Evolutionary conservation across 1,284 basidiomycete species (phyloP), one percentile per base, ranked within the genome.

Genomic region (Meripilus lineatus): DNA sequence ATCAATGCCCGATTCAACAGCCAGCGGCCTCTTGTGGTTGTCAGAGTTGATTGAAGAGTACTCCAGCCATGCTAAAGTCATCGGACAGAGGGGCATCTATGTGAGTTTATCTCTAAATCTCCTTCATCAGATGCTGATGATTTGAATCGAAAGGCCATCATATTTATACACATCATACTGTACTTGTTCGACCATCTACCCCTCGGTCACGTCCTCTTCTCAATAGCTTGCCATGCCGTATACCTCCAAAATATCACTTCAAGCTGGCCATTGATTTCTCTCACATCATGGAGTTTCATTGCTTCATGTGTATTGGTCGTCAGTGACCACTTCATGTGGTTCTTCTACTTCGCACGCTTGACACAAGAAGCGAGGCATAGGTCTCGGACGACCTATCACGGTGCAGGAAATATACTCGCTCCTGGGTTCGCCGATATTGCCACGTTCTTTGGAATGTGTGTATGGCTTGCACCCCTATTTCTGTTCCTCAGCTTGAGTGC

Each of bases 11-110:
- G 47, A 32, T 40, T 30, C 17, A 47, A 32, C 59, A 94, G 93
- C 93, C 40, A 94, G 89, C 62, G 93, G 93, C 7, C 71, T 97
- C 39, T 69, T 97, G 47, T 94, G 93, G 75, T 71, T 96, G 23
- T 93, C 93, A 2, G 93, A 97, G 64, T 66, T 96, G 38, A 95
- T 96, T 52, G 93, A 97, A 63, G 93, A 97, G 62, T 85, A 95
- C 64, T 84, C 91, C 11, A 77, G 79, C 35, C 58, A 75, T 41
- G 88, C 93, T 6, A 95, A 95, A 66, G 55, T 67, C 2, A 61
- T 92, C 17, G 93, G 93, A 1, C 82, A 89, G 62, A 72, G 88
- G 49, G 77, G 81, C 13, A 89, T 90, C 55, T 94, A 93, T 65
- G 93, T 94, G 60, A 56, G 89, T 76, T 10, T 8, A 4, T 34